phyloP scores from a whole-genome alignment of 2,329 filamentous ascomycete genomes.

The Lecanicillium sp. region DNA sequence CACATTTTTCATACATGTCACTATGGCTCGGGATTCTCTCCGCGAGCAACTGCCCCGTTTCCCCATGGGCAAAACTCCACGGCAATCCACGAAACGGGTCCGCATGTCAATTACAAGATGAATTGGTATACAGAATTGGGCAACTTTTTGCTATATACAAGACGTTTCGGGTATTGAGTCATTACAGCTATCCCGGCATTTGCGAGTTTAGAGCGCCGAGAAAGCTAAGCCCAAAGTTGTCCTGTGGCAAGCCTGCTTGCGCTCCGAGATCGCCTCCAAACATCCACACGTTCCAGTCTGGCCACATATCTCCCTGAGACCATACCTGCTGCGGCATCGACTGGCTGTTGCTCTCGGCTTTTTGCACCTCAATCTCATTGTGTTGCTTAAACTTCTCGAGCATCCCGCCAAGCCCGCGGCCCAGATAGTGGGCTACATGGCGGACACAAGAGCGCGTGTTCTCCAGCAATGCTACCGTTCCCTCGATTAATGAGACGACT shows the following conservation, averaged over 20 bases:
- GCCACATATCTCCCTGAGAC: constrained; percentile 5
- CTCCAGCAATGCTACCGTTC: constrained; percentile 16
- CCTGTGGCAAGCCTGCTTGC: constrained; percentile 13
- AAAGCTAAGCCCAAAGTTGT: constrained; percentile 16
- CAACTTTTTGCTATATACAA: constrained; percentile 2
- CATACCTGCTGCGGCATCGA: constrained; percentile 8
- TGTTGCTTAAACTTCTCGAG: constrained; percentile 19
- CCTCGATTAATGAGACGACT: constrained; percentile 17
- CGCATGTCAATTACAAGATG: too few relatives aligned
- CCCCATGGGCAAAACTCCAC: too few relatives aligned
- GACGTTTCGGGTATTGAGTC: background rate
- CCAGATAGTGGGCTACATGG: constrained; percentile 21
- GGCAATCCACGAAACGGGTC: too few relatives aligned
- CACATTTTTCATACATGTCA: too few relatives aligned
- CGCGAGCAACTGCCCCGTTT: too few relatives aligned
- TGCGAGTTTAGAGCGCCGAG: constrained; percentile 18
- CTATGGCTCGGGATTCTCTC: too few relatives aligned
- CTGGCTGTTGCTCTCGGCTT: constrained; percentile 9
- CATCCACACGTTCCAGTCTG: constrained; percentile 20
- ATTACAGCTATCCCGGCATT: constrained; percentile 16
- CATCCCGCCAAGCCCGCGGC: constrained; percentile 19
- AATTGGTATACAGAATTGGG: too few relatives aligned
- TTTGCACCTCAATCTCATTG: background rate
- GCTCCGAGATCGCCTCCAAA: constrained; percentile 14
- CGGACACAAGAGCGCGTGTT: constrained; percentile 17